Base-by-base conservation (phyloP, 306 rosid species). In the Glycyrrhiza uralensis region DNA sequence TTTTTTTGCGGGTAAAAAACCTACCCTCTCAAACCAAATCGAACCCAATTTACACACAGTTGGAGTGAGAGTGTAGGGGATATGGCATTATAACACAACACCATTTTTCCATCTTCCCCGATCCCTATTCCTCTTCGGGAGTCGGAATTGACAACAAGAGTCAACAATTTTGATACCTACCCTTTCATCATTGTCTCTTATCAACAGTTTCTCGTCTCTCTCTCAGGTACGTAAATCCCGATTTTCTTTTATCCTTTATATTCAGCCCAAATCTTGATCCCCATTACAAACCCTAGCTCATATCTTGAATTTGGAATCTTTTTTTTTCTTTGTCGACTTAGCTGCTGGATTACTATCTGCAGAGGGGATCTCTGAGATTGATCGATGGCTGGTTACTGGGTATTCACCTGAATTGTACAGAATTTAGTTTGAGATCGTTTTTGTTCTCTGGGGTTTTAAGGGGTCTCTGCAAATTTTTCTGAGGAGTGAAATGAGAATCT, bases 281-380 rank as follows among this genome's bases (percentile, higher is more conserved):
- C 52, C 12, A 45, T 72, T 36, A 15, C 60, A 75, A 90, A 77
- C 88, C 88, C 86, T 88, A 81, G 81, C 81, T 76, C 66, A 23
- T 74, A 57, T 71, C 47, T 62, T 58, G 51, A 41, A 54, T 80
- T 19, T 46, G 14, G 13, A 58, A 22, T 65, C 75, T 24, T 23
- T 20, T 72, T 19, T 20, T 18, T 3, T 20, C 11, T 45, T 2
- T 1, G 9, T 39, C 15, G 22, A 20, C 10, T 22, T 63, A 24
- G 7, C 23, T 47, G 59, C 32, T 65, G 20, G 35, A 15, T 60
- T 47, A 41, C 35, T 49, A 9, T 60, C 70, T 49, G 66, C 66
- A 75, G 73, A 56, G 66, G 63, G 71, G 55, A 75, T 75, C 55
- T 63, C 19, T 6, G 67, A 56, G 52, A 60, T 60, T 35, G 66